Percentiles rank a stretch among this genome's conserved stretches.
Evolutionary conservation across 2,329 filamentous ascomycete genomes (phyloP).

Genomic region (Apiospora phragmitis): DNA sequence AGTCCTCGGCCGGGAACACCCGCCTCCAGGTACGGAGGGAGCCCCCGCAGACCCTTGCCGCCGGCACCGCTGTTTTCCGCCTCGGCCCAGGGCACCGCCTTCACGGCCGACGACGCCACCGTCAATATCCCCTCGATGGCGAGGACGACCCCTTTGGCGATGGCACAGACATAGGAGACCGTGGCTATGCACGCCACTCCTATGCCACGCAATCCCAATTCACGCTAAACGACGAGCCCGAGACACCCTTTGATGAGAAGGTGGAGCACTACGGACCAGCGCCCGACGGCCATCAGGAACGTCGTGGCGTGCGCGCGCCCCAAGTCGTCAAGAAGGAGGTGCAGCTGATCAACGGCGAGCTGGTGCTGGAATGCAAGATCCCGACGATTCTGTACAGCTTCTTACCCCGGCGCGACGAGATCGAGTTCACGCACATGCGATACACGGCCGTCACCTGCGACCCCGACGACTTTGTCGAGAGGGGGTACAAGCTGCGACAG

Average conservation of each 20-base stretch:
- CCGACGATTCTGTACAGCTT: slow-evolving; percentile 98
- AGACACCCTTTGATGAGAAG: slow-evolving; percentile 50
- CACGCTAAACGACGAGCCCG: slow-evolving; percentile 50
- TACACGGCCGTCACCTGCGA: slow-evolving; percentile 96
- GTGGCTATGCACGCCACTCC: slow-evolving; percentile 58
- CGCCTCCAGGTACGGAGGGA: slow-evolving; percentile 84
- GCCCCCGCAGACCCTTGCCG: slow-evolving; percentile 82
- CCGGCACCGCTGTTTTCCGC: slow-evolving; percentile 81
- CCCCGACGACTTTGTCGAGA: slow-evolving; percentile 80
- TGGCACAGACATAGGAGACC: slow-evolving; percentile 42
- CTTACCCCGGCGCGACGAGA: slow-evolving; percentile 84
- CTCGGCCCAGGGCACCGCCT: slow-evolving; percentile 52
- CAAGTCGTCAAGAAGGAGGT: slow-evolving; percentile 95
- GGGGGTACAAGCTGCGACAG: slow-evolving; percentile 90
- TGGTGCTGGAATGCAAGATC: slow-evolving; percentile 98
- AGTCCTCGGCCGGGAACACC: slow-evolving; percentile 88
- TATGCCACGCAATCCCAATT: slow-evolving; percentile 56
- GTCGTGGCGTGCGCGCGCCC: slow-evolving; percentile 81
- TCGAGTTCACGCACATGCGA: slow-evolving; percentile 96
- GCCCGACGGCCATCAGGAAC: slow-evolving; percentile 81
- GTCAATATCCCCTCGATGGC: slow-evolving; percentile 68
- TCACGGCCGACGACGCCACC: slow-evolving; percentile 67
- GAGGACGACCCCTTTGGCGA: slow-evolving; percentile 74
- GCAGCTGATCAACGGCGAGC: slow-evolving; percentile 92
- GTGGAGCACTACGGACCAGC: slow-evolving; percentile 84